phyloP scores from a whole-genome alignment of 345 rosid genomes.

The Ricinus communis region DNA sequence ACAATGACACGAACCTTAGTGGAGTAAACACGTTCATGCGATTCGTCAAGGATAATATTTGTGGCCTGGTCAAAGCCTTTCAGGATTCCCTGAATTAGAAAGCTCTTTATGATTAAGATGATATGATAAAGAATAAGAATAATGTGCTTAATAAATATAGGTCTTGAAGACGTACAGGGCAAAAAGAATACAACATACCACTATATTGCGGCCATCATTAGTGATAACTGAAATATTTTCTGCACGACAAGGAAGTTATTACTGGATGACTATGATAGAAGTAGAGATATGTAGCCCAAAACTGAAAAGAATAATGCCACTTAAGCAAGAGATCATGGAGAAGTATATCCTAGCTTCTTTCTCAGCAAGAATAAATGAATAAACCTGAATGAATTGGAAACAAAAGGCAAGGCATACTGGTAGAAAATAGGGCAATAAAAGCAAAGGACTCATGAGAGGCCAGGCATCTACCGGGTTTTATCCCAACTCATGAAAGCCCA shows the following conservation, averaged over 20 bases:
- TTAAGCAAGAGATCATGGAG: background rate
- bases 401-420: too few species aligned
- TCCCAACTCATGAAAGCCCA: too few species aligned
- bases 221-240: slow-evolving; percentile 77
- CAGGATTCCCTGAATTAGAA: slow-evolving; percentile 52
- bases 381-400: background rate
- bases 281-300: background rate
- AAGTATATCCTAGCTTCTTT: background rate
- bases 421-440: background rate
- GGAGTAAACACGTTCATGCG: slow-evolving; percentile 86
- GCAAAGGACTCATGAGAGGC: too few species aligned
- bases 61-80: slow-evolving; percentile 94
- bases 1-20: slow-evolving; percentile 54
- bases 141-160: background rate
- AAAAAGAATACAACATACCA: slow-evolving; percentile 41
- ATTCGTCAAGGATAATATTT: slow-evolving; percentile 81
- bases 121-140: background rate
- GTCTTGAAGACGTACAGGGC: background rate
- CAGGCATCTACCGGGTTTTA: too few species aligned
- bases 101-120: background rate
- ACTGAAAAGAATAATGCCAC: background rate
- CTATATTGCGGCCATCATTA: slow-evolving; percentile 90
- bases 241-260: slow-evolving; percentile 26
- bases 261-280: background rate
- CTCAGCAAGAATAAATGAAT: background rate